Percentiles rank a stretch among this genome's conserved stretches.
Conservation (phyloP, 768 basidiomycete genomes). For the Podaxis sp. region DNA sequence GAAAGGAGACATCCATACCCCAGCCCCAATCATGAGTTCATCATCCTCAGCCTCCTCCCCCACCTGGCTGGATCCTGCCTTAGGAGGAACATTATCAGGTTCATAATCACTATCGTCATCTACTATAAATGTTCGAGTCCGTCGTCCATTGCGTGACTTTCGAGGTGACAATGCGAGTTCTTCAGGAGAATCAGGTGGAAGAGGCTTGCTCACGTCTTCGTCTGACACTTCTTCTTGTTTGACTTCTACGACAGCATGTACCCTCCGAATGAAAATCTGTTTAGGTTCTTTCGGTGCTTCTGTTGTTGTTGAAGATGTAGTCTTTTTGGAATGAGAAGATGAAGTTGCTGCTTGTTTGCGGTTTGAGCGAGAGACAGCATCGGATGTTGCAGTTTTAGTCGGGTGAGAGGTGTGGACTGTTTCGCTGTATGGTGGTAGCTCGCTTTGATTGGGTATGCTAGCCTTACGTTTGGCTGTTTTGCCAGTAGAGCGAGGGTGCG, state of each 20-base stretch:
- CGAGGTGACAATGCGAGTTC: constrained; percentile 12
- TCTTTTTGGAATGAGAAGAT: background rate
- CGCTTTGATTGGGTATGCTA: constrained; percentile 9
- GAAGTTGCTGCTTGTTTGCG: background rate
- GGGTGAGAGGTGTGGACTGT: constrained; percentile 14
- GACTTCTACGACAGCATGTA: constrained; percentile 63
- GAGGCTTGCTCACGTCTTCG: constrained; percentile 24
- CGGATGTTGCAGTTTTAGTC: constrained; percentile 31
- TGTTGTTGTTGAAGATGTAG: background rate
- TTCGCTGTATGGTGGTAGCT: constrained; percentile 12
- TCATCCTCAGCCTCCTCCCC: constrained; percentile 43
- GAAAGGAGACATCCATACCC: constrained; percentile 35
- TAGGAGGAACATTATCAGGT: constrained; percentile 1
- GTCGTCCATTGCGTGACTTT: constrained; percentile 10
- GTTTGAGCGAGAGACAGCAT: constrained; percentile 23
- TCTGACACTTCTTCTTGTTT: constrained; percentile 58
- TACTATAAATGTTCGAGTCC: constrained; percentile 14
- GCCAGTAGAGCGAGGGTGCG: constrained; percentile 11
- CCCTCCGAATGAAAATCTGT: constrained; percentile 56
- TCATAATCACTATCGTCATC: constrained; percentile 17
- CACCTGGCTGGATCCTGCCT: background rate
- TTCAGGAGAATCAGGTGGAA: constrained; percentile 15
- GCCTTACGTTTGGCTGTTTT: constrained; percentile 7
- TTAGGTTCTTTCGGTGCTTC: constrained; percentile 11
- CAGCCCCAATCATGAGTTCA: constrained; percentile 60